Base-by-base conservation (phyloP, 2,329 filamentous ascomycete species). In the Orbilia quercus region DNA sequence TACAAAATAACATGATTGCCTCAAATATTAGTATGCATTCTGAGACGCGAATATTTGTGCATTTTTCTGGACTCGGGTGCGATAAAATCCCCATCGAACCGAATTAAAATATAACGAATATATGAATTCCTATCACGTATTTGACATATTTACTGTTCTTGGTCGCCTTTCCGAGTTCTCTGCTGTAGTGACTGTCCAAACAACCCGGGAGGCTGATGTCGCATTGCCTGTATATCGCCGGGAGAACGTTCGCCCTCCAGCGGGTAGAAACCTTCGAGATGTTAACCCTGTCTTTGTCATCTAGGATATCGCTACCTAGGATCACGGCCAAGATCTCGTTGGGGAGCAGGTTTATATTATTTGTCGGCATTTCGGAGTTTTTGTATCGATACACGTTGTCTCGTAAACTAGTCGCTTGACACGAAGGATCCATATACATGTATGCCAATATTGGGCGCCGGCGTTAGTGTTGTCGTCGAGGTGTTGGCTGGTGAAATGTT, bases 101-200 rank as follows among this genome's bases (percentile, higher is more conserved):
- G n/a, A n/a, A n/a, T n/a, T n/a, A n/a, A n/a, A n/a, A n/a, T n/a
- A n/a, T n/a, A n/a, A n/a, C n/a, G n/a, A n/a, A 31, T 34, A 7
- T n/a, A 40, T 40, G 1, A 25, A n/a, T n/a, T 11, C 14, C 14
- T 44, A n/a, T 34, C 16, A 14, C 31, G 36, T 28, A 60, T 44
- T 28, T 60, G 11, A 50, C 31, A 25, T 60, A 16, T 7, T 38
- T 22, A 16, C 44, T n/a, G 20, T 60, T 31, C 28, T 36, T 60
- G 7, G 36, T 3, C 7, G 20, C 20, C 25, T 48, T 44, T 16
- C n/a, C 18, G 28, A 60, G 50, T 23, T 14, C 31, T 16, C 25
- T 18, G 57, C 50, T 50, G 4, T 50, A 18, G 42, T 44, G 50
- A n/a, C 16, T n/a, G 25, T 51, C 23, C 7, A 12, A 47, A 4